Base-by-base conservation (phyloP, 768 basidiomycete species). In the Amylocystis lapponica region DNA sequence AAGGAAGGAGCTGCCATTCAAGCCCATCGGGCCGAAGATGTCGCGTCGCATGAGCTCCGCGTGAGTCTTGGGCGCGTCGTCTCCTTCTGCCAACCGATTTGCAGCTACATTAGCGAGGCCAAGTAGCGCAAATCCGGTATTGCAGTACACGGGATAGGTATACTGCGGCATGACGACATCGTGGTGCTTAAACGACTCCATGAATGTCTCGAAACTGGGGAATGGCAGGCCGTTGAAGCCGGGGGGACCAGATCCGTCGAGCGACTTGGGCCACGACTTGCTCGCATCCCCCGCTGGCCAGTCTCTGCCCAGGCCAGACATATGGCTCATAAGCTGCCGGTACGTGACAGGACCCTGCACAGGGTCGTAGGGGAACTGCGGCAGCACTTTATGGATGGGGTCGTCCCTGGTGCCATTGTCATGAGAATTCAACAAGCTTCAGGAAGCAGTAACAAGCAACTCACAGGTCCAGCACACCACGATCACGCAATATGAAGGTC, bases 401-500 rank as follows among this genome's bases (percentile, higher is more conserved):
- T 78, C 76, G 36, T 79, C 74, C 64, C 76, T 75, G 14, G 8
- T 12, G 12, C 11, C 23, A 25, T 27, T n/a, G 36, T 27, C 16
- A 10, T 22, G 20, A 31, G 37, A 4, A 10, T 34, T 11, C 8
- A 27, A 20, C 7, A 14, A 43, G 16, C 14, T 4, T n/a, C 16
- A 36, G 11, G 16, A 31, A 27, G 19, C 5, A 17, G 20, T 12
- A 23, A 4, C n/a, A 27, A 12, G 21, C 21, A 9, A 53, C 60
- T 16, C 20, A 62, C 65, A 60, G 63, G 5, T 50, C 54, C 1
- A 66, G 30, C 0, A 52, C 41, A 2, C 76, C 75, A 34, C 63
- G 63, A 49, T 78, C 70, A 27, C 70, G 66, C 19, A 78, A 58
- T 10, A 79, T 66, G 30, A 74, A 52, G 0, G 70, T 73, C 49